phyloP scores from a whole-genome alignment of 2,329 filamentous ascomycete genomes.

The Davidsoniella neocaledoniae region DNA sequence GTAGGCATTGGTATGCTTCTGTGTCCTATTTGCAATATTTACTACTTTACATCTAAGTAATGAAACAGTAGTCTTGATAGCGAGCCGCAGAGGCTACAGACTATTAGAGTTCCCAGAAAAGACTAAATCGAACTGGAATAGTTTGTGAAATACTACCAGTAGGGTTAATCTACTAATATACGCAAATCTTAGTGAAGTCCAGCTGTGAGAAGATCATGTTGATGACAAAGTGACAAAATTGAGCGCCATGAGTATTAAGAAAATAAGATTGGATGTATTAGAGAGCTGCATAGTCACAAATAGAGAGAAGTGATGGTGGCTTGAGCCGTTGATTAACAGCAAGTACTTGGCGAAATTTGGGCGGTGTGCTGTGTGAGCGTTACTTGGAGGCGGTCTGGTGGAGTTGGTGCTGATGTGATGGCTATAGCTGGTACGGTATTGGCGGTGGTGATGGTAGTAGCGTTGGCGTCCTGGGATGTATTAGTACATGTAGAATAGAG shows the following conservation, averaged over 20 bases:
- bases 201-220: conserved; percentile 56
- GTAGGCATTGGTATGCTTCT: too few relatives aligned
- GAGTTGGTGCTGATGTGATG: conserved; percentile 13
- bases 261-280: conserved; percentile 19
- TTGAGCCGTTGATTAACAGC: conserved; percentile 3
- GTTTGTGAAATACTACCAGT: conserved; percentile 49
- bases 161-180: conserved; percentile 44
- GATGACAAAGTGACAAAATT: conserved; percentile 48
- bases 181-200: conserved; percentile 54
- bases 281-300: conserved; percentile 21
- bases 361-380: conserved; percentile 18
- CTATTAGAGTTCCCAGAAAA: conserved; percentile 41
- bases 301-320: conserved; percentile 19
- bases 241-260: conserved; percentile 23
- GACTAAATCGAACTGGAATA: conserved; percentile 46
- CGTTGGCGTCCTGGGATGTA: neutral
- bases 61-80: conserved; percentile 44
- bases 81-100: conserved; percentile 36
- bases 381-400: conserved; percentile 22
- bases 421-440: neutral
- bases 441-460: conserved; percentile 18
- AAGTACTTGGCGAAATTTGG: neutral
- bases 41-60: conserved; percentile 33
- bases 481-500: neutral
- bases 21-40: neutral